These are phyloP conservation scores for Lentinula boryana DNA, from an alignment of 768 basidiomycete genomes.

Conservation along the genomic window DNA sequence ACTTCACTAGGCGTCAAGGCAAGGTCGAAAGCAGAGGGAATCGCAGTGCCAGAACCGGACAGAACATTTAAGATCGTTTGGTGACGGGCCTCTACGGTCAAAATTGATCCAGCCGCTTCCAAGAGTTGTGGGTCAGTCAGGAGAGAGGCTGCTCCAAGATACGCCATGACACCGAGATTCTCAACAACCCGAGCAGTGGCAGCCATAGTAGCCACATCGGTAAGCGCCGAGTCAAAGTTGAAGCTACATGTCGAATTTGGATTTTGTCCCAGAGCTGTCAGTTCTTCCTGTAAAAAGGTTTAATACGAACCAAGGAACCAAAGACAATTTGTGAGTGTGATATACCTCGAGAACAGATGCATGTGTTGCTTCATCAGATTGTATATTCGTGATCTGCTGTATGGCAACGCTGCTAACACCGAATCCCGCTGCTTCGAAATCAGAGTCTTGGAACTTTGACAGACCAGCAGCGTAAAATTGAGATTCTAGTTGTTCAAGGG, in stretches of 20 bases:
- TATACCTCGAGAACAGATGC: constrained; percentile 45
- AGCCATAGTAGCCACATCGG: constrained; percentile 65
- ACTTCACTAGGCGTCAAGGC: constrained; percentile 65
- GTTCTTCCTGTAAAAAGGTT: constrained; percentile 28
- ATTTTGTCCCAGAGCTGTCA: constrained; percentile 47
- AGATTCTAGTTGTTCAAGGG: constrained; percentile 69
- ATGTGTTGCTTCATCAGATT: constrained; percentile 59
- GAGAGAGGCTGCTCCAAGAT: constrained; percentile 67
- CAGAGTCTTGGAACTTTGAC: constrained; percentile 52
- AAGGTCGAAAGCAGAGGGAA: constrained; percentile 70
- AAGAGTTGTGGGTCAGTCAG: constrained; percentile 55
- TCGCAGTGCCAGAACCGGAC: constrained; percentile 46
- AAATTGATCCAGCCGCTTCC: constrained; percentile 63
- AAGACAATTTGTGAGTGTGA: not conserved
- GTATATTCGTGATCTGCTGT: constrained; percentile 57
- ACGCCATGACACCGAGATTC: constrained; percentile 69
- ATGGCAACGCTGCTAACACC: constrained; percentile 43
- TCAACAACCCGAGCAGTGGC: constrained; percentile 71
- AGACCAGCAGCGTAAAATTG: constrained; percentile 65
- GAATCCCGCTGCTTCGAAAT: constrained; percentile 66
- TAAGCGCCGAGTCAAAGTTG: constrained; percentile 58
- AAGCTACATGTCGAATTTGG: constrained; percentile 60
- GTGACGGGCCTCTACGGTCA: constrained; percentile 82
- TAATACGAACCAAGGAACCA: not conserved
- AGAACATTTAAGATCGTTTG: constrained; percentile 73